Evolutionary conservation across 2,329 filamentous ascomycete genomes (phyloP).

Genomic region (Colletotrichum nymphaeae): DNA sequence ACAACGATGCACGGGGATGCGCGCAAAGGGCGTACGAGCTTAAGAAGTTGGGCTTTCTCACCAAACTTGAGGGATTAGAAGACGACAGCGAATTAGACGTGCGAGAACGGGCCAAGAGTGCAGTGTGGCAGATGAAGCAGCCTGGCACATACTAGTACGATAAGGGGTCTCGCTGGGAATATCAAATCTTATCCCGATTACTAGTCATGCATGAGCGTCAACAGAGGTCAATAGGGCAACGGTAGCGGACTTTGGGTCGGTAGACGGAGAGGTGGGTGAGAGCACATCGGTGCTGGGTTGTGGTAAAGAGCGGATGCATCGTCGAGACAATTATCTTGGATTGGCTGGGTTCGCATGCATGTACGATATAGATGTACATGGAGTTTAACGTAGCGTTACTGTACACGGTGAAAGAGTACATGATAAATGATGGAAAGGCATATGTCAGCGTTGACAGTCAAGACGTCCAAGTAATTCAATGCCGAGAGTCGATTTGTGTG

Average conservation of each 20-base stretch:
- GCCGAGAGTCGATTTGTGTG: background rate
- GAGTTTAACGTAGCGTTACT: conserved; percentile 4
- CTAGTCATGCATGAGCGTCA: background rate
- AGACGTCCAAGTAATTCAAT: background rate
- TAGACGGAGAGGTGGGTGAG: conserved; percentile 3
- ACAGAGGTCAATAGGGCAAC: background rate
- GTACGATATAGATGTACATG: conserved; percentile 32
- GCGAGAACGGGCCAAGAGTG: conserved; percentile 84
- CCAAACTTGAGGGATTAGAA: conserved; percentile 71
- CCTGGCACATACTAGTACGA: conserved; percentile 23
- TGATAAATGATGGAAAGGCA: conserved; percentile 30
- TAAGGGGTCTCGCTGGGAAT: background rate
- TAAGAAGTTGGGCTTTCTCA: conserved; percentile 76
- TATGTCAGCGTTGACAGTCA: background rate
- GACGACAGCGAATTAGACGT: conserved; percentile 84
- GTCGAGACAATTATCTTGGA: background rate
- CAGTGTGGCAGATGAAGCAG: conserved; percentile 76
- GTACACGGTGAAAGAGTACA: conserved; percentile 27
- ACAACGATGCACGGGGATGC: conserved; percentile 73
- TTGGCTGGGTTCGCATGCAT: background rate
- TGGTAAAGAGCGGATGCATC: background rate
- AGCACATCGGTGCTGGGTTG: background rate
- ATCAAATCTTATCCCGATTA: background rate
- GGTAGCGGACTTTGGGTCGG: background rate
- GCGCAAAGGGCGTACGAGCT: conserved; percentile 76